phyloP scores from a whole-genome alignment of 2,329 filamentous ascomycete genomes.

The Fusarium keratoplasticum region DNA sequence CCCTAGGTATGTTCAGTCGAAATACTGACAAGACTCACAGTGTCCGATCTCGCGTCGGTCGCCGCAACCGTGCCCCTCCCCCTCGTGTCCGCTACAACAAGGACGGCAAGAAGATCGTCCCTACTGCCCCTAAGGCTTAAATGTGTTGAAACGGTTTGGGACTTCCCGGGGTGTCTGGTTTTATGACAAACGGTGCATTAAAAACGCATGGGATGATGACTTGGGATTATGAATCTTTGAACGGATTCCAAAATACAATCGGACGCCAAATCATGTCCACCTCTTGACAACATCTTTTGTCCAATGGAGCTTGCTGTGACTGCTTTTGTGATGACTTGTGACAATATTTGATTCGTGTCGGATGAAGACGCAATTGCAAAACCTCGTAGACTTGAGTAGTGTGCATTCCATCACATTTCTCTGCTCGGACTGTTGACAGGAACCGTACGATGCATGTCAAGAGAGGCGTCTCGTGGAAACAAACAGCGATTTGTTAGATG shows the following conservation, averaged over 20 bases:
- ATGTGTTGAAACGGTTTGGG: conserved; percentile 46
- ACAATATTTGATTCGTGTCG: neutral
- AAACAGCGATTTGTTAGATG: neutral
- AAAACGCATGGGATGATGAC: conserved; percentile 52
- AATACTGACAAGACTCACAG: conserved; percentile 66
- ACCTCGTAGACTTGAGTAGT: neutral
- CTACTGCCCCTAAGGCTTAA: conserved; percentile 66
- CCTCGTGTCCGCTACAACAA: conserved; percentile 99
- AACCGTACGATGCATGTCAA: neutral
- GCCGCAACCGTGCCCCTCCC: conserved; percentile 98
- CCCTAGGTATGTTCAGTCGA: conserved; percentile 44
- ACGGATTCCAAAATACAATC: conserved; percentile 46
- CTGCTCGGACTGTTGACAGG: too few relatives aligned
- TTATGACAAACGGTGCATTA: conserved; percentile 51
- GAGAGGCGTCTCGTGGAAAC: neutral
- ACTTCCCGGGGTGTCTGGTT: conserved; percentile 50
- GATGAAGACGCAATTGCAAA: neutral
- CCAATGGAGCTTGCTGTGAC: neutral
- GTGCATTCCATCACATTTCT: too few relatives aligned
- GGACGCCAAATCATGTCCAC: conserved; percentile 42
- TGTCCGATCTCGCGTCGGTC: conserved; percentile 96
- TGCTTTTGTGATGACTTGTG: neutral
- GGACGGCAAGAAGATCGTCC: conserved; percentile 99
- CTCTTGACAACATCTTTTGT: conserved; percentile 19
- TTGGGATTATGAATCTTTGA: conserved; percentile 47